phyloP scores from a whole-genome alignment of 1,139 yeast genomes.

The Suhomyces terraborum region DNA sequence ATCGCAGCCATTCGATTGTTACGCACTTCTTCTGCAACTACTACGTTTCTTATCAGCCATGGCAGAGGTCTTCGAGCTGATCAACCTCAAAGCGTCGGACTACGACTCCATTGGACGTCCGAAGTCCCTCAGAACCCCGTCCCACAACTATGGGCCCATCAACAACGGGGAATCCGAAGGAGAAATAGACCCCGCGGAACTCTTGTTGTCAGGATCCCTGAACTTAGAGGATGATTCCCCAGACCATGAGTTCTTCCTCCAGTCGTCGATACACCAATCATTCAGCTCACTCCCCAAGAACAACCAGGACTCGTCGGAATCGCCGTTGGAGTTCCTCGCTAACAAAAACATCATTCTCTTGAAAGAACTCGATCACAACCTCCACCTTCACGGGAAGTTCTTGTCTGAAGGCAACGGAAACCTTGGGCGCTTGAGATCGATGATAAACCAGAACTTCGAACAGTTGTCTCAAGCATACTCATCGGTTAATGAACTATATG shows the following conservation, averaged over 20 bases:
- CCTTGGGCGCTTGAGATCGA: constrained; percentile 31
- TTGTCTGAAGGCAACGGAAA: constrained; percentile 35
- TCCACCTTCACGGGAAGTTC: constrained; percentile 26
- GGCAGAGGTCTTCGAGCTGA: constrained; percentile 26
- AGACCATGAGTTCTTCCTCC: constrained; percentile 25
- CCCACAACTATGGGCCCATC: not conserved
- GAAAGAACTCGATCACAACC: constrained; percentile 26
- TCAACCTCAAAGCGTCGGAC: constrained; percentile 19
- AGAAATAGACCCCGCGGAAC: constrained; percentile 35
- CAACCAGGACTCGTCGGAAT: constrained; percentile 10
- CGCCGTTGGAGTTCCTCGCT: constrained; percentile 36
- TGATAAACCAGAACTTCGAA: constrained; percentile 30
- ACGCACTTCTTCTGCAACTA: not conserved
- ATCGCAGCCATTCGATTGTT: constrained; percentile 1
- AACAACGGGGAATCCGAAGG: constrained; percentile 21
- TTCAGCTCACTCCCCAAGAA: not conserved
- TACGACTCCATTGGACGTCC: constrained; percentile 1
- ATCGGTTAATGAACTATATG: constrained; percentile 53
- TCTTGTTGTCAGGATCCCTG: constrained; percentile 28
- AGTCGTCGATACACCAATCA: constrained; percentile 20
- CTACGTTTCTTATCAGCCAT: constrained; percentile 2
- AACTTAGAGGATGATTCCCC: constrained; percentile 14
- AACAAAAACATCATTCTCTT: constrained; percentile 28
- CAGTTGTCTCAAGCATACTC: constrained; percentile 47
- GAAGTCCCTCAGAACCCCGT: not conserved